Percentiles rank a stretch among this genome's conserved stretches.
Evolutionary conservation across 2,329 filamentous ascomycete species (phyloP).

Genomic region (Penicillium thymicola): DNA sequence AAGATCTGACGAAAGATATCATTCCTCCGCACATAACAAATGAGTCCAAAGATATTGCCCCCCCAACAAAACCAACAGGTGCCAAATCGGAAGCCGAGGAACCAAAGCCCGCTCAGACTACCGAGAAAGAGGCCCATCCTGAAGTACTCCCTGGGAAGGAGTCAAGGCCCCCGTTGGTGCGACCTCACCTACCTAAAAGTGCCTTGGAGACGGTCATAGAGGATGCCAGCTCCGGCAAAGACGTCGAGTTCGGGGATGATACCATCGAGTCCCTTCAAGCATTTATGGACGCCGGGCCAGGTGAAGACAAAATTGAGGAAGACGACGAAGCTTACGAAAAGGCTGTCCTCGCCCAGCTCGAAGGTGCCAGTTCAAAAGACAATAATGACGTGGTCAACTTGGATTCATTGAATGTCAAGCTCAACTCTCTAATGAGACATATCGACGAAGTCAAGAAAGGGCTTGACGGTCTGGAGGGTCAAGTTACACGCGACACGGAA

Average conservation of each 20-base stretch:
- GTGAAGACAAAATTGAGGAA: slow-evolving; percentile 28
- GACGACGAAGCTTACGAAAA: slow-evolving; percentile 34
- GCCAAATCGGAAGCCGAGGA: background rate
- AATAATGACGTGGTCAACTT: slow-evolving; percentile 29
- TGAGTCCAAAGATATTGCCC: slow-evolving; percentile 2
- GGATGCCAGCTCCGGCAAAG: slow-evolving; percentile 38
- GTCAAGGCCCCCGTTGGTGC: slow-evolving; percentile 27
- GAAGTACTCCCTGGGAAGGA: slow-evolving; percentile 11
- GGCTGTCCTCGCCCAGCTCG: slow-evolving; percentile 26
- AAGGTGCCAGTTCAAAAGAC: slow-evolving; percentile 16
- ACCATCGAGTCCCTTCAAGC: slow-evolving; percentile 46
- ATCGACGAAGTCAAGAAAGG: slow-evolving; percentile 43
- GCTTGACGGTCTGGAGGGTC: slow-evolving; percentile 38
- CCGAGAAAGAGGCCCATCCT: background rate
- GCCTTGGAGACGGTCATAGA: slow-evolving; percentile 43
- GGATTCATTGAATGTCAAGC: slow-evolving; percentile 39
- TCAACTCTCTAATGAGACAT: slow-evolving; percentile 39
- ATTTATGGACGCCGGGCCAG: slow-evolving; percentile 34
- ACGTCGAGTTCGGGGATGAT: slow-evolving; percentile 43
- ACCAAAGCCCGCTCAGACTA: background rate
- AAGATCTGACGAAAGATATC: slow-evolving; percentile 27
- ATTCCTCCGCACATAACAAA: slow-evolving; percentile 16
- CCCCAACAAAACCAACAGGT: slow-evolving; percentile 8
- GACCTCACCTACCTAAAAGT: slow-evolving; percentile 42
- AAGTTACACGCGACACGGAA: slow-evolving; percentile 29